Evolutionary conservation across 2,329 filamentous ascomycete genomes (phyloP), one percentile per base, ranked within the genome.

Genomic region (Sclerotinia minor): DNA sequence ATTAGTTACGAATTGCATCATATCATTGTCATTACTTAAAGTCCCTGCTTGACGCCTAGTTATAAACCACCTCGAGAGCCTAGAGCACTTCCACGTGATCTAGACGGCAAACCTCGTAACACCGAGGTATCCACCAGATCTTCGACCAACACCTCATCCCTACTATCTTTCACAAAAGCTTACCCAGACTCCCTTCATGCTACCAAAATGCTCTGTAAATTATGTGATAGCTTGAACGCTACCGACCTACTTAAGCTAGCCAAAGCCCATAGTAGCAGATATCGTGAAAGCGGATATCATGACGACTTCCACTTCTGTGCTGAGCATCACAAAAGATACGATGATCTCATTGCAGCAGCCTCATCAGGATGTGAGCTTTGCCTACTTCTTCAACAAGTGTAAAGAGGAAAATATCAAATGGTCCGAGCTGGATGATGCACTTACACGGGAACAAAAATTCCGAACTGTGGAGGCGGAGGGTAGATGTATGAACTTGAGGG

Each of bases 381-480:
- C 15, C 17, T 53, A 1, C 7, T 53, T 53, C 52, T 53, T 29
- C 8, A 53, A 21, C 52, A 5, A 29, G 11, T 32, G 26, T 26
- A 17, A 53, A 26, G 17, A 53, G 21, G 52, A 53, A 32, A 1
- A 53, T 9, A 6, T 53, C 8, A 0, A 5, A 8, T 1, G 0
- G 17, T 3, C 3, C 49, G 1, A 2, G 5, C 5, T 3, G 1
- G 5, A 3, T 7, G 17, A 0, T 17, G 15, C 3, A 52, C 1
- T 2, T 5, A 53, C 26, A 29, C 17, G 17, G 8, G 26, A 32
- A 6, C 26, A 21, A 53, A 3, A 0, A 5, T 21, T 32, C 21
- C 52, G 52, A 21, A 21, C 1, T 0, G 13, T 32, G 2, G 52
- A 53, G 26, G 17, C 50, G 26, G 0, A 32, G 8, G 29, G 29